Base-by-base conservation (phyloP, 163 green algal genomes). In the Chlamydomonas reinhardtii region DNA sequence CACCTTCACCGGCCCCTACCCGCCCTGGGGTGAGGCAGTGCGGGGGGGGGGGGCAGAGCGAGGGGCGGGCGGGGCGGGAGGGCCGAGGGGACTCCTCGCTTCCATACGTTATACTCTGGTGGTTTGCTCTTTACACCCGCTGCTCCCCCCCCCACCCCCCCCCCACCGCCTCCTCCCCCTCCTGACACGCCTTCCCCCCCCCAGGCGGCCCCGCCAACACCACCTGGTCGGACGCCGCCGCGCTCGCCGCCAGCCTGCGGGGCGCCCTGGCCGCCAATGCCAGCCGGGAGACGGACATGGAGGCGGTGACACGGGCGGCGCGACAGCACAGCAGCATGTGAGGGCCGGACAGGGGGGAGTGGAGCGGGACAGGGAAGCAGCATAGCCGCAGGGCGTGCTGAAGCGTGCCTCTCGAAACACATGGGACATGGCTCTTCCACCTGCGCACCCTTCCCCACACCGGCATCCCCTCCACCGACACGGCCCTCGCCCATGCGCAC, bases 231-330 rank as follows among this genome's bases (percentile, higher is more conserved):
- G 15, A n/a, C 25, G 9, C 15, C 9, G 65, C 68, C 68, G 68
- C 37, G 12, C 54, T 48, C 27, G 69, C 68, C 48, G 66, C 69
- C 66, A 64, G 52, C 22, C 22, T 77, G 12, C 14, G 14, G 31
- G 66, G 43, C 31, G 22, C 34, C 9, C 73, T 79, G 48, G 68
- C 78, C 0, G 24, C 66, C n/a, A 85, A 85, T 68, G 78, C 78
- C 52, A 73, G 68, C 24, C 32, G 52, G 1, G 78, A 85, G 54
- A 68, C 78, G 4, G 16, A 11, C 24, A 20, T 77, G 78, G 68
- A 77, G 68, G 34, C 68, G 20, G 68, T 85, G 20, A 69, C 77
- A 14, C 48, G 68, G 14, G 37, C 37, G 32, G 78, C 52, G 8
- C 52, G 78, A 2, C 5, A n/a, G 22, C n/a, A 84, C 39, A 43